Evolutionary conservation across 495 filamentous ascomycete genomes (phyloP), one percentile per base, ranked within the genome.

Genomic region (Sphaerosporella brunnea): DNA sequence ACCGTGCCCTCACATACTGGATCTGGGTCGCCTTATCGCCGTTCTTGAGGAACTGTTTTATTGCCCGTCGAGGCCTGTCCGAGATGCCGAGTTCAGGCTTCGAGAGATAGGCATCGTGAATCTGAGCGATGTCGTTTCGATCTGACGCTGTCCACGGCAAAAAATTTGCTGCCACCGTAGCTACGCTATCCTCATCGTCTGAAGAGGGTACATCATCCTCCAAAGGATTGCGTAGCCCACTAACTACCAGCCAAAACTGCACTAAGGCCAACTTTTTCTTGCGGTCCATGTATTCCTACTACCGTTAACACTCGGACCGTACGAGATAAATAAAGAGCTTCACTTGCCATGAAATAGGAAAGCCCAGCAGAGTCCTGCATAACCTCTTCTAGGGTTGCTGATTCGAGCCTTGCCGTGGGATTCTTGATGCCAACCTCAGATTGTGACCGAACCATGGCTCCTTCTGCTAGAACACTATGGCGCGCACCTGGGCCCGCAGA

Each of bases 231-330:
- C 92, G 79, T 57, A 96, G 80, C 1, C 92, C 87, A 66, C 96
- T 90, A 13, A 96, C 92, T 19, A 96, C 88, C 36, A 99, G 79
- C 87, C 87, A 99, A 63, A 94, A 99, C 59, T 99, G 92, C 0
- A 99, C 90, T 32, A 94, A 64, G 11, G 79, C 72, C 77, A 95
- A 86, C 4, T 92, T 70, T 23, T 73, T 68, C 58, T 83, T 79
- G 23, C 88, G 80, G 62, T 99, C 92, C 92, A 96, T 95, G 61
- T 85, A 95, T 58, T 99, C 92, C 56, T 59, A 18, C 42, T 3
- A 9, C n/a, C 18, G 21, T 58, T 13, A 51, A 47, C 23, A 30
- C n/a, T 30, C 16, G 34, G 2, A 4, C n/a, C 45, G 20, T 19
- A 36, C 9, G 10, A n/a, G n/a, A n/a, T n/a, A n/a, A n/a, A n/a